Conservation (phyloP, 1,139 yeast genomes). For the Pichia sp. region DNA sequence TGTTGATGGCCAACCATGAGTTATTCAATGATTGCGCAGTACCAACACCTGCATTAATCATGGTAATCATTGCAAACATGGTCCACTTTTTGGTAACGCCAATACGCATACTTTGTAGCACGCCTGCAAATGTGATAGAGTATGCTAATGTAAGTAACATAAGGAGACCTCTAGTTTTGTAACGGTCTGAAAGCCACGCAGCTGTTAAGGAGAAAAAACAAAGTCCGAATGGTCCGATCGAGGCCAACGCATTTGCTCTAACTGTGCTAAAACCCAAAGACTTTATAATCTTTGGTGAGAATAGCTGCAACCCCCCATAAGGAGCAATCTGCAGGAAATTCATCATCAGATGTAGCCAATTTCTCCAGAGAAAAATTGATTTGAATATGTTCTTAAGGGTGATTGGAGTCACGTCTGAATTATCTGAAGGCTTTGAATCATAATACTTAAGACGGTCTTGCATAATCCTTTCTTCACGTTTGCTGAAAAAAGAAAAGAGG, state of each 20-base stretch:
- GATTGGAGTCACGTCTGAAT: background rate
- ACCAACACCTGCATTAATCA: background rate
- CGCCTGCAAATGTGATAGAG: background rate
- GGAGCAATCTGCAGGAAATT: background rate
- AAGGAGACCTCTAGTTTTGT: background rate
- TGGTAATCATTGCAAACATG: background rate
- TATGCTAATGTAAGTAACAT: background rate
- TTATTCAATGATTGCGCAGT: background rate
- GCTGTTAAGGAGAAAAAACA: background rate
- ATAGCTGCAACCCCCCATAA: slow-evolving; percentile 4
- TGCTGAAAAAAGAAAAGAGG: slow-evolving; percentile 31
- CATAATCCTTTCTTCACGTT: background rate
- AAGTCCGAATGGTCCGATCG: background rate
- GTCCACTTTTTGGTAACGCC: background rate
- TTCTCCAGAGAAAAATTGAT: slow-evolving; percentile 4
- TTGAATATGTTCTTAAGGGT: background rate
- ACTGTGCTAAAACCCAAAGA: background rate
- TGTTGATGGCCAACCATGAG: slow-evolving; percentile 1
- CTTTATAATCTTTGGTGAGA: background rate
- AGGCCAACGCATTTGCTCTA: slow-evolving; percentile 1
- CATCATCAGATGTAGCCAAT: slow-evolving; percentile 3
- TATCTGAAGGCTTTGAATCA: background rate
- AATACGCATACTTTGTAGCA: background rate
- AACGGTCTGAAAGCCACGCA: background rate
- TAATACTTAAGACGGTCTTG: background rate